These are phyloP conservation scores for Russula foetens DNA, from an alignment of 768 basidiomycete genomes.

Conservation along the genomic window DNA sequence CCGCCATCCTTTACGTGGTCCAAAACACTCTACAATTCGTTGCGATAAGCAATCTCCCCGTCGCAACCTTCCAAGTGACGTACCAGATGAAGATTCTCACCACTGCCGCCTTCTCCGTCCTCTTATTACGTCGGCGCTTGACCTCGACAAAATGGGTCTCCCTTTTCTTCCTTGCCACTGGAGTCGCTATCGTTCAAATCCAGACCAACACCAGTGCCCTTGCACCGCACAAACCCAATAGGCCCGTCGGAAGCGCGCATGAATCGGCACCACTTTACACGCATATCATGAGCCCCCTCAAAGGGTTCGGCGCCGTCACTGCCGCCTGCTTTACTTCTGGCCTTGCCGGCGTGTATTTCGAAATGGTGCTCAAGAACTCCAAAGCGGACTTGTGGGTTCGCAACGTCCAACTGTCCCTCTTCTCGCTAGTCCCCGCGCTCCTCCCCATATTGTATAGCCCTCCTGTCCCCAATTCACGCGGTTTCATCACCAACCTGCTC, in stretches of 20 bases:
- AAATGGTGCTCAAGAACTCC: conserved; percentile 84
- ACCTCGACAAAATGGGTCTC: conserved; percentile 77
- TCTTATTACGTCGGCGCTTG: conserved; percentile 70
- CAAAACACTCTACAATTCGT: conserved; percentile 97
- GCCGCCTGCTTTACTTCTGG: conserved; percentile 87
- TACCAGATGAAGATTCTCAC: conserved; percentile 99
- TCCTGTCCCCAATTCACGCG: conserved; percentile 34
- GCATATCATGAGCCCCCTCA: conserved; percentile 76
- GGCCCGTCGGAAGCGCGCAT: conserved; percentile 59
- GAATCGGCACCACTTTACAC: conserved; percentile 49
- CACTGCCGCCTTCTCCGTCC: conserved; percentile 87
- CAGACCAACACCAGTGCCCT: conserved; percentile 46
- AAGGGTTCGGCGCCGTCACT: conserved; percentile 75
- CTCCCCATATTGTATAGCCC: conserved; percentile 63
- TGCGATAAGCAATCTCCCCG: conserved; percentile 89
- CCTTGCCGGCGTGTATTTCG: conserved; percentile 88
- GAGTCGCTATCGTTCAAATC: conserved; percentile 92
- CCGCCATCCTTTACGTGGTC: conserved; percentile 90
- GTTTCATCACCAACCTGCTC: conserved; percentile 56
- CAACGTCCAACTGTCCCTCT: conserved; percentile 82
- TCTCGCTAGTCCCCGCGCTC: conserved; percentile 85
- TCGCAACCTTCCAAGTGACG: conserved; percentile 95
- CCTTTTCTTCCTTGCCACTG: conserved; percentile 80
- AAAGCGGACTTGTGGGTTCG: conserved; percentile 84
- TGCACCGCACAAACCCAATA: conserved; percentile 25